Conservation (phyloP, 2,329 filamentous ascomycete genomes). For the Ophiostoma sp. region DNA sequence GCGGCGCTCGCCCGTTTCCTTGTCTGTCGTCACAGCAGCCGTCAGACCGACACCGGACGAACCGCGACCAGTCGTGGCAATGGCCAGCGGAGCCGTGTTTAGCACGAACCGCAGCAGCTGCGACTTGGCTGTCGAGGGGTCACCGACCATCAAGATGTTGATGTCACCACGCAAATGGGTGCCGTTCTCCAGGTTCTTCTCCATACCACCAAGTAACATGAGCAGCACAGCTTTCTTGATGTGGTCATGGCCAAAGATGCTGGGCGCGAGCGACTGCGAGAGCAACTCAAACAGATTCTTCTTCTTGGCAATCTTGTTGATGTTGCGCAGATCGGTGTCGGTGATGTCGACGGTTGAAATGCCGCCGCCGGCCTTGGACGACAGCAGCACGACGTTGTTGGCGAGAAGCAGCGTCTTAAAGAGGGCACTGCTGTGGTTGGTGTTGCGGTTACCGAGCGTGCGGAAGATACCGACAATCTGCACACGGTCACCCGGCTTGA, state of each 20-base stretch:
- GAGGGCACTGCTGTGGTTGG: constrained; percentile 82
- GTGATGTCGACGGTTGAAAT: constrained; percentile 91
- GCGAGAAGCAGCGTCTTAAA: constrained; percentile 94
- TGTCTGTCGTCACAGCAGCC: constrained; percentile 92
- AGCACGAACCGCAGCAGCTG: constrained; percentile 94
- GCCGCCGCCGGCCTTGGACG: constrained; percentile 92
- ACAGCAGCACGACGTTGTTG: constrained; percentile 92
- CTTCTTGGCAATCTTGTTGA: constrained; percentile 96
- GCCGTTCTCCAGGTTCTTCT: constrained; percentile 98
- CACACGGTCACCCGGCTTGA: constrained; percentile 93
- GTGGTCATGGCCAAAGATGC: constrained; percentile 94
- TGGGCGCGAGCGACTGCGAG: constrained; percentile 90
- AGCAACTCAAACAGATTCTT: constrained; percentile 89
- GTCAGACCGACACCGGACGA: constrained; percentile 98
- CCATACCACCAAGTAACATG: constrained; percentile 92
- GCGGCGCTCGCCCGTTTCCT: constrained; percentile 92
- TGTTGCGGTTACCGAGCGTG: constrained; percentile 91
- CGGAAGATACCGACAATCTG: constrained; percentile 96
- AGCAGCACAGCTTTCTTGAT: constrained; percentile 97
- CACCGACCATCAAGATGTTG: constrained; percentile 98
- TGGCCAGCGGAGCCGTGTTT: constrained; percentile 93
- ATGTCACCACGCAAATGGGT: constrained; percentile 98
- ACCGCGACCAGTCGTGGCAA: constrained; percentile 93
- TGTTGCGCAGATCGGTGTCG: constrained; percentile 95
- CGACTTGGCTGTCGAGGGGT: constrained; percentile 98